A percentile compares a stretch with the other conserved stretches of the same genome.
Evolutionary conservation across 176 grass and related monocot genomes (phyloP).

Genomic region (Urochloa ruziziensis): DNA sequence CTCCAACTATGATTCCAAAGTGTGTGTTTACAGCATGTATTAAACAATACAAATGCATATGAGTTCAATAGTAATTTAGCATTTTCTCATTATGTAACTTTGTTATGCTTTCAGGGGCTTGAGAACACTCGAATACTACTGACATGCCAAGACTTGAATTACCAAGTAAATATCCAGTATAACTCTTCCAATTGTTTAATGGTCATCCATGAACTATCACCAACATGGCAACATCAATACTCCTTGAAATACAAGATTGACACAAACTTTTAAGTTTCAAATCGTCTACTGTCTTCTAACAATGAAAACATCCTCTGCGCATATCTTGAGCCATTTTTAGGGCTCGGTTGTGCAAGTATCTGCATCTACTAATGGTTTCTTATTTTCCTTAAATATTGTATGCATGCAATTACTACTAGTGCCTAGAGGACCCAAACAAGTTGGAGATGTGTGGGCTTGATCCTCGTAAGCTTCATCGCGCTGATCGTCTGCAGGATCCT

Average conservation of each 20-base stretch:
- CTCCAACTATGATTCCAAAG: neutral
- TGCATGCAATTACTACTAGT: constrained; percentile 3
- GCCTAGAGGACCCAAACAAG: constrained; percentile 46
- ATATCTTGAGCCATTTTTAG: neutral
- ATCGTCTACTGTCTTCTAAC: neutral
- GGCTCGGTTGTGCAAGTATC: neutral
- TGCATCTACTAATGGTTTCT: neutral
- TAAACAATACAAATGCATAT: neutral
- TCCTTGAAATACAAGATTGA: neutral
- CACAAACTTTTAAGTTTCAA: neutral
- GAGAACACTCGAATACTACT: constrained; percentile 46
- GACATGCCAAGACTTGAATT: constrained; percentile 58
- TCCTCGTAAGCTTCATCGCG: constrained; percentile 46
- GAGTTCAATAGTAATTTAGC: neutral
- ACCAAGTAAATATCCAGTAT: constrained; percentile 41
- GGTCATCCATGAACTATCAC: neutral
- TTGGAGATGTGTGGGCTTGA: constrained; percentile 59
- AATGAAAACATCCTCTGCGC: neutral
- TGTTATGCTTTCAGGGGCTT: constrained; percentile 51
- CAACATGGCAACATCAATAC: neutral
- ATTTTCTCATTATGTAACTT: constrained; percentile 15
- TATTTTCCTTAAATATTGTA: neutral
- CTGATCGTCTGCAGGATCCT: constrained; percentile 56
- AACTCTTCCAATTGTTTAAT: neutral
- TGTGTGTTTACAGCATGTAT: neutral